A percentile compares a stretch with the other conserved stretches of the same genome.
These are phyloP conservation scores for Fusarium verrucosum DNA, from an alignment of 2,329 filamentous ascomycete genomes.

Conservation along the genomic window DNA sequence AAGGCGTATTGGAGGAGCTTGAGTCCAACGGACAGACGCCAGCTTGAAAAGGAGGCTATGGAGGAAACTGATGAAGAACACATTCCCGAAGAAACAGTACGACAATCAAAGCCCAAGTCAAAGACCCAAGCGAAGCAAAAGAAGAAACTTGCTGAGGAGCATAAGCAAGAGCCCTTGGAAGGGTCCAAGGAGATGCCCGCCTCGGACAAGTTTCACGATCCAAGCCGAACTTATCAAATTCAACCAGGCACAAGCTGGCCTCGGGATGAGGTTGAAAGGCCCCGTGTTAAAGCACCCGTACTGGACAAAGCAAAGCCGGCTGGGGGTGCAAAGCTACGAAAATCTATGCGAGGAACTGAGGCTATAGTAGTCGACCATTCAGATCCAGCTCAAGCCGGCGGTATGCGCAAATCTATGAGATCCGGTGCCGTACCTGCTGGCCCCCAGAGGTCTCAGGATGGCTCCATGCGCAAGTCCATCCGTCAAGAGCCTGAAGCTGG, in stretches of 20 bases:
- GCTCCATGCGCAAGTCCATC: slow-evolving; percentile 38
- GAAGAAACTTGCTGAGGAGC: slow-evolving; percentile 19
- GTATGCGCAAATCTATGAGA: slow-evolving; percentile 50
- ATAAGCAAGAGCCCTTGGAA: slow-evolving; percentile 14
- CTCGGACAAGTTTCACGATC: slow-evolving; percentile 16
- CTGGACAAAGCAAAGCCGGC: neutral
- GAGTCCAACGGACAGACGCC: slow-evolving; percentile 68
- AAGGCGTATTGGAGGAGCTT: slow-evolving; percentile 76
- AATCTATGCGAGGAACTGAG: slow-evolving; percentile 56
- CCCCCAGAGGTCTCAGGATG: slow-evolving; percentile 17
- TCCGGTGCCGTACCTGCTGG: slow-evolving; percentile 13
- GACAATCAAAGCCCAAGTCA: slow-evolving; percentile 27
- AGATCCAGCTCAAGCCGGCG: slow-evolving; percentile 21
- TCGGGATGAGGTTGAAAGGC: slow-evolving; percentile 22
- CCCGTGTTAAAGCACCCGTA: slow-evolving; percentile 2
- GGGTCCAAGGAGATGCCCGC: slow-evolving; percentile 5
- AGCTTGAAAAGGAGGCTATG: slow-evolving; percentile 67
- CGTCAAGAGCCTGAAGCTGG: slow-evolving; percentile 27
- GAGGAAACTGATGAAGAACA: slow-evolving; percentile 62
- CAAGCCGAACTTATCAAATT: slow-evolving; percentile 54
- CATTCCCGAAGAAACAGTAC: slow-evolving; percentile 45
- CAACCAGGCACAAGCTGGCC: slow-evolving; percentile 47
- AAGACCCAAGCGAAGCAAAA: slow-evolving; percentile 53
- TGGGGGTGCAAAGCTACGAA: slow-evolving; percentile 52
- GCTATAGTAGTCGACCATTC: slow-evolving; percentile 18